phyloP scores from a whole-genome alignment of 2,329 filamentous ascomycete genomes.

The Triangularia setosa region DNA sequence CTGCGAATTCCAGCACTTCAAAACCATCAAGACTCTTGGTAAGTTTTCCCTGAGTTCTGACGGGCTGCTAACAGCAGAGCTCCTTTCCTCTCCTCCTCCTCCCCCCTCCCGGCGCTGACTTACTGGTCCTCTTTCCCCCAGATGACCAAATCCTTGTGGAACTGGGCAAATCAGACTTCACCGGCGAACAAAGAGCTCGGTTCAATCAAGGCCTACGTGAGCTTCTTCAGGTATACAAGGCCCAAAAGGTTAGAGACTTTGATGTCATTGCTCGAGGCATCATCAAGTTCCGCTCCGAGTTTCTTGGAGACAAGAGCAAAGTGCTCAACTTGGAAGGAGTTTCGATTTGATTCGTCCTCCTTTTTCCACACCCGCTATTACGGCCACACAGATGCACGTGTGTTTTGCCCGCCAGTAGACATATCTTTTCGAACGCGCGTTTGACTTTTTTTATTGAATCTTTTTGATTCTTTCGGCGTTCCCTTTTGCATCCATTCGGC shows the following conservation, averaged over 20 bases:
- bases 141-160: slow-evolving; percentile 71
- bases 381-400: background rate
- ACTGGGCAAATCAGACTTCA: slow-evolving; percentile 63
- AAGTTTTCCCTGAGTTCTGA: slow-evolving; percentile 43
- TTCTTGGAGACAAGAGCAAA: slow-evolving; percentile 61
- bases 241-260: slow-evolving; percentile 61
- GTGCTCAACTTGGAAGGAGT: slow-evolving; percentile 56
- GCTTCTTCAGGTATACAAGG: slow-evolving; percentile 57
- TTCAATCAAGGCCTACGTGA: slow-evolving; percentile 61
- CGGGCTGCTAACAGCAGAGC: slow-evolving; percentile 31
- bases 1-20: slow-evolving; percentile 79
- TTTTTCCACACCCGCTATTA: background rate
- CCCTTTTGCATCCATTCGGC: background rate
- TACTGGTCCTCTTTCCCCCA: slow-evolving; percentile 39
- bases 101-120: slow-evolving; percentile 49
- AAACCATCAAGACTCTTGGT: slow-evolving; percentile 69
- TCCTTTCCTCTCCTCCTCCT: slow-evolving; percentile 32
- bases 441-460: background rate
- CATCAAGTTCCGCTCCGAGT: slow-evolving; percentile 61
- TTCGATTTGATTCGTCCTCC: slow-evolving; percentile 23
- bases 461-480: background rate
- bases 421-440: background rate
- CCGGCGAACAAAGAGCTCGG: slow-evolving; percentile 54
- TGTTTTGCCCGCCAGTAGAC: background rate
- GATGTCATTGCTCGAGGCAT: slow-evolving; percentile 63